Percentiles rank a stretch among this genome's conserved stretches.
These are phyloP conservation scores for Claviceps monticola DNA, from an alignment of 2,329 filamentous ascomycete genomes.

Conservation along the genomic window DNA sequence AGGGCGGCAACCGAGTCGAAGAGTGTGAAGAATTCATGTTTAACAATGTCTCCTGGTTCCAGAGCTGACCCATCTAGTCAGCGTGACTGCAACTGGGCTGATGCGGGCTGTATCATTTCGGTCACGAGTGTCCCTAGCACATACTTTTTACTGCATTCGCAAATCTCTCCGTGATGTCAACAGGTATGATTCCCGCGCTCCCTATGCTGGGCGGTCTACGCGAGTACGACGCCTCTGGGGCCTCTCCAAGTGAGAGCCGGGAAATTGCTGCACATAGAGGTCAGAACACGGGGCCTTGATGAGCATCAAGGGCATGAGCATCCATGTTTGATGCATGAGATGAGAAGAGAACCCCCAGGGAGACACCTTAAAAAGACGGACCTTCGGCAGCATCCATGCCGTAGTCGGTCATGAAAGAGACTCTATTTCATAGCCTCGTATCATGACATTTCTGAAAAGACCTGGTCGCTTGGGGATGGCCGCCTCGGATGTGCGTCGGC, in stretches of 20 bases:
- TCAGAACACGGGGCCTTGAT: conserved; percentile 11
- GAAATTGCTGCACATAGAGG: conserved; percentile 22
- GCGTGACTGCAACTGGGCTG: conserved; percentile 3
- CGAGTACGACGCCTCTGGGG: conserved; percentile 16
- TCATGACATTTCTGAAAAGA: conserved; percentile 4
- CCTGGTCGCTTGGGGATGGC: neutral
- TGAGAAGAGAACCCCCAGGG: too few relatives aligned
- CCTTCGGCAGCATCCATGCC: conserved; percentile 22
- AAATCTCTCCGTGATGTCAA: conserved; percentile 46
- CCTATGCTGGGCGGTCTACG: conserved; percentile 25
- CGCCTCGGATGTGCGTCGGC: neutral
- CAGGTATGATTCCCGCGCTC: conserved; percentile 36
- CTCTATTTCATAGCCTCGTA: conserved; percentile 1
- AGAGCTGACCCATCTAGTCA: conserved; percentile 43
- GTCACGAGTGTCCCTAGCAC: conserved; percentile 8
- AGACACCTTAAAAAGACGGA: conserved; percentile 8
- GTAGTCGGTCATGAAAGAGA: conserved; percentile 20
- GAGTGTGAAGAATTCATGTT: conserved; percentile 86
- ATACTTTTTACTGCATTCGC: conserved; percentile 37
- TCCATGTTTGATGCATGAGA: too few relatives aligned
- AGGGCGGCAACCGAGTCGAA: conserved; percentile 87
- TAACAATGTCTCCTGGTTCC: conserved; percentile 68
- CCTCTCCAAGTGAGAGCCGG: conserved; percentile 25
- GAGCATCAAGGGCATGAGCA: neutral
- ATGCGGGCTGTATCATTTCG: neutral